Conservation (phyloP, 768 basidiomycete genomes). For the Leccinum boreale region DNA sequence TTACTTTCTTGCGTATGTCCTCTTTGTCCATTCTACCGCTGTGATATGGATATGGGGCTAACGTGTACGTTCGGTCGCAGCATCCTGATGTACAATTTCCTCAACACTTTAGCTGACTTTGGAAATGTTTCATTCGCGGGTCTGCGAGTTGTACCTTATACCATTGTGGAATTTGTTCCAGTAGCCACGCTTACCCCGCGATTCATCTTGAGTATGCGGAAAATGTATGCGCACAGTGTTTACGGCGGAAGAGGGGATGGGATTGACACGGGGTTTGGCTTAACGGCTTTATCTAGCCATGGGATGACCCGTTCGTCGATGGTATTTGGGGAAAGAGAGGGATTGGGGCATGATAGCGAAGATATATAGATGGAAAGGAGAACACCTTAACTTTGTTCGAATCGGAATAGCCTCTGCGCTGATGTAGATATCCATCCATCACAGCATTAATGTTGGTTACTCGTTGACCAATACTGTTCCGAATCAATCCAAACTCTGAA, state of each 20-base stretch:
- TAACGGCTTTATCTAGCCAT: neutral
- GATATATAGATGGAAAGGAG: neutral
- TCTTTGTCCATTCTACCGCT: neutral
- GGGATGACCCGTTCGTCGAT: neutral
- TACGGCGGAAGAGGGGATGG: neutral
- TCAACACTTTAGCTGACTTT: neutral
- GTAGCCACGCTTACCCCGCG: neutral
- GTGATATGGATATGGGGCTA: neutral
- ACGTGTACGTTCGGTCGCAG: neutral
- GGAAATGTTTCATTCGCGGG: rapidly evolving
- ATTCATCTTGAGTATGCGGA: neutral
- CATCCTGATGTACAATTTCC: neutral
- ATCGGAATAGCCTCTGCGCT: neutral
- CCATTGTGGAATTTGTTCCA: neutral
- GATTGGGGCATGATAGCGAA: neutral
- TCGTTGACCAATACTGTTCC: neutral
- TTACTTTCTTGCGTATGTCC: neutral
- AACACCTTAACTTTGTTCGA: too few species aligned
- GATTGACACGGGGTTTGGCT: neutral
- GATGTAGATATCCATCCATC: neutral
- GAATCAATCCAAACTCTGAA: too few species aligned
- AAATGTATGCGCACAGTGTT: neutral
- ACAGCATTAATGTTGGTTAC: neutral
- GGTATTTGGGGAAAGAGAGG: neutral
- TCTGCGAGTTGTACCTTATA: neutral